Base-by-base conservation (phyloP, 2,329 filamentous ascomycete genomes). In the Aaosphaeria arxii region DNA sequence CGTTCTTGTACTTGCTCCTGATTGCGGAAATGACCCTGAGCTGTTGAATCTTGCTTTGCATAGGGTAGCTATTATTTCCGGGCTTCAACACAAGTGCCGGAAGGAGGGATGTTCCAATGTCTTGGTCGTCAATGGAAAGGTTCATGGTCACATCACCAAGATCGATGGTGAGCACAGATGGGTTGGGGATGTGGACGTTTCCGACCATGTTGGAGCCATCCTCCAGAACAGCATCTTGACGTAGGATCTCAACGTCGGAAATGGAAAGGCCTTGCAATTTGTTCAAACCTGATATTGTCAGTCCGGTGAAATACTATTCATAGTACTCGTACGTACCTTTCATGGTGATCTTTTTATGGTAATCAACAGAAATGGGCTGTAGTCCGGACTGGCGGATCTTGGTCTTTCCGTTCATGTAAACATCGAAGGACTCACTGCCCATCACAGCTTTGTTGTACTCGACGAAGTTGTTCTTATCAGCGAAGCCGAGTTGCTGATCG, bases 131-230 rank as follows among this genome's bases (percentile, higher is more conserved):
- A 45, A 85, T 74, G 57, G 73, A 80, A 61, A 82, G 83, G 66
- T 75, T 70, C 67, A 87, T 85, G 30, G 79, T 79, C 33, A 82
- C 74, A 58, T 87, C 85, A 57, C 86, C 86, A 75, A 88, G 79
- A 32, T 85, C 78, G 45, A 88, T 75, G n/a, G 77, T 82, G 61
- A 86, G 76, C 44, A 81, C 69, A 1, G 84, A 86, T 5, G 75
- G 77, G 66, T 88, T 89, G 55, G 82, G 83, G 44, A 88, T 84
- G 48, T 73, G 72, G 48, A 79, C 77, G 11, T 72, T 78, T 56
- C 78, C 84, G 44, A 77, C 70, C 70, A 88, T 85, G 71, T 87
- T 88, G 62, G 78, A 75, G 53, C 74, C 77, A 45, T 77, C 71
- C 62, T 53, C 29, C 42, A 67, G 56, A 41, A 57, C 50, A 40